A percentile compares a stretch with the other conserved stretches of the same genome.
phyloP scores from a whole-genome alignment of 345 rosid species.

The Passiflora organensis region DNA sequence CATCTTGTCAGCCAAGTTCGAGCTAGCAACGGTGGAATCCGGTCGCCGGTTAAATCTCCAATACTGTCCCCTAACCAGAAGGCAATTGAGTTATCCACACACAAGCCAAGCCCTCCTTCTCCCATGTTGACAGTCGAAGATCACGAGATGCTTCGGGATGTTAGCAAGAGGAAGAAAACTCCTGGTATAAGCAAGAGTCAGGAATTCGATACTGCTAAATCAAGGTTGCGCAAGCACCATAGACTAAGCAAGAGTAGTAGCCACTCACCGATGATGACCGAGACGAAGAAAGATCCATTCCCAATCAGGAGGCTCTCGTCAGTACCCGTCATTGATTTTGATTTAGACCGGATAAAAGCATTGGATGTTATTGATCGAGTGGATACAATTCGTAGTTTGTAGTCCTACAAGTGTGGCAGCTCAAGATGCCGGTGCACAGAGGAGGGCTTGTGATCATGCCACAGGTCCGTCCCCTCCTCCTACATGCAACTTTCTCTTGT shows the following conservation, averaged over 20 bases:
- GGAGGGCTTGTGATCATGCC: not conserved
- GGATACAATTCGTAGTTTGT: constrained; percentile 62
- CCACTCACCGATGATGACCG: constrained; percentile 62
- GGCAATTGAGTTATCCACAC: constrained; percentile 39
- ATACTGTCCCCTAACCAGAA: constrained; percentile 67
- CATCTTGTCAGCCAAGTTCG: constrained; percentile 74
- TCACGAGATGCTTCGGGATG: constrained; percentile 90
- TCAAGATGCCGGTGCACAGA: not conserved
- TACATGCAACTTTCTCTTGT: constrained; percentile 2
- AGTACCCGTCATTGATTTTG: constrained; percentile 66
- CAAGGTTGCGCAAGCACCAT: constrained; percentile 61
- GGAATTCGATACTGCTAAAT: constrained; percentile 68
- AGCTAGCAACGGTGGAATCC: constrained; percentile 55
- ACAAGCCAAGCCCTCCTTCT: constrained; percentile 38
- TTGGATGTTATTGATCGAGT: constrained; percentile 89
- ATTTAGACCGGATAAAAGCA: constrained; percentile 73
- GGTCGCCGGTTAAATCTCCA: constrained; percentile 89
- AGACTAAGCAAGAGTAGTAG: constrained; percentile 90
- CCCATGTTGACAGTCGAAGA: constrained; percentile 66
- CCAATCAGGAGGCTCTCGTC: constrained; percentile 64
- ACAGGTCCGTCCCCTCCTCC: too few species aligned
- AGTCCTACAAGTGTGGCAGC: not conserved
- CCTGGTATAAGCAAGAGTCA: constrained; percentile 98
- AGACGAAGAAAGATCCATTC: constrained; percentile 53
- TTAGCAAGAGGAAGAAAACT: constrained; percentile 67